These are phyloP conservation scores for Parastagonospora avenae DNA, from an alignment of 2,329 filamentous ascomycete genomes.

Conservation along the genomic window DNA sequence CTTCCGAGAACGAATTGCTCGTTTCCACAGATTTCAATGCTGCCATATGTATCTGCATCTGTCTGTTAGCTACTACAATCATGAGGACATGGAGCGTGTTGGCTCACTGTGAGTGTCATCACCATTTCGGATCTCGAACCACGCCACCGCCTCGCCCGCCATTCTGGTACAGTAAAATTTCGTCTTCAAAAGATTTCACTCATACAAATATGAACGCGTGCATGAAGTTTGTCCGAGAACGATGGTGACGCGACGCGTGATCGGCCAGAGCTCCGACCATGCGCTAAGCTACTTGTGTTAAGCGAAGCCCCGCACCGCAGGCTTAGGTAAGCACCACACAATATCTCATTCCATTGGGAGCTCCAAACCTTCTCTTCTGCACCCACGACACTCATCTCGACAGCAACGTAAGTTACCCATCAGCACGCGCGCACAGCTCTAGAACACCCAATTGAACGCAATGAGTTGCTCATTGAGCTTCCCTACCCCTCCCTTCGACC, in stretches of 20 bases:
- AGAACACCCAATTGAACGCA: slow-evolving; percentile 32
- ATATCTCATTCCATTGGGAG: slow-evolving; percentile 14
- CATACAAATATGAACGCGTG: not conserved
- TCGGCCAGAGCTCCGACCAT: not conserved
- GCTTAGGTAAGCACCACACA: slow-evolving; percentile 10
- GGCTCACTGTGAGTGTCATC: slow-evolving; percentile 25
- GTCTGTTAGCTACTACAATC: slow-evolving; percentile 19
- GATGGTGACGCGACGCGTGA: slow-evolving; percentile 16
- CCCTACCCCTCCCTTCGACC: slow-evolving; percentile 7
- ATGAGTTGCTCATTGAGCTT: slow-evolving; percentile 7
- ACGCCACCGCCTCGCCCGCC: slow-evolving; percentile 33
- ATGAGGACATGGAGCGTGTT: not conserved
- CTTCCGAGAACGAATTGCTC: slow-evolving; percentile 46
- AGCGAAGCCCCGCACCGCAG: slow-evolving; percentile 30
- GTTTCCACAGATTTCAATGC: slow-evolving; percentile 40
- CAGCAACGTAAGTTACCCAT: slow-evolving; percentile 46
- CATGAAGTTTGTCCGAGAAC: not conserved
- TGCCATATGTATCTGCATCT: slow-evolving; percentile 26
- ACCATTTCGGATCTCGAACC: slow-evolving; percentile 28
- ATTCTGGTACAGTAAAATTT: slow-evolving; percentile 15
- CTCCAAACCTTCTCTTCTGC: slow-evolving; percentile 39
- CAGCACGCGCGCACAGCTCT: slow-evolving; percentile 3
- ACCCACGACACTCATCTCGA: slow-evolving; percentile 51
- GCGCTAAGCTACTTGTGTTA: slow-evolving; percentile 8
- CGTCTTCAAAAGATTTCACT: not conserved